These are phyloP conservation scores for Inga laurina DNA, from an alignment of 306 rosid species.

Conservation along the genomic window DNA sequence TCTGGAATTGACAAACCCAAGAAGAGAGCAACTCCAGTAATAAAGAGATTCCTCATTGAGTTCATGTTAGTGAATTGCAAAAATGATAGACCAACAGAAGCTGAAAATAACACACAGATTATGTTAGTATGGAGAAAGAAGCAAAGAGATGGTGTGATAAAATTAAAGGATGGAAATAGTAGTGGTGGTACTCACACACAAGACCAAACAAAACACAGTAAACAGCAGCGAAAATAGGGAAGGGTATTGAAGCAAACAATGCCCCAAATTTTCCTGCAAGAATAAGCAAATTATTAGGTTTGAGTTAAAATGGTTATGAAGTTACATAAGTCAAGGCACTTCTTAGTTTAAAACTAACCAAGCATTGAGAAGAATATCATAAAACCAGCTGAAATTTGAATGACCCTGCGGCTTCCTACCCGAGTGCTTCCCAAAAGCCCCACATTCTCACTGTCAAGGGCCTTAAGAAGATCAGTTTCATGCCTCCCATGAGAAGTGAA, in stretches of 20 bases:
- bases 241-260: slow-evolving; percentile 93
- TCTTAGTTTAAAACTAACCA: slow-evolving; percentile 50
- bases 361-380: slow-evolving; percentile 97
- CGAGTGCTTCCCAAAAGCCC: slow-evolving; percentile 99
- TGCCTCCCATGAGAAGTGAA: slow-evolving; percentile 14
- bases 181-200: slow-evolving; percentile 63
- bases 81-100: slow-evolving; percentile 97
- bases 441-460: slow-evolving; percentile 77
- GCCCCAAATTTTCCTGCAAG: slow-evolving; percentile 97
- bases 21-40: slow-evolving; percentile 82
- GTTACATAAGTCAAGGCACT: neutral
- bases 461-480: slow-evolving; percentile 17
- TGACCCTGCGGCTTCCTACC: slow-evolving; percentile 95
- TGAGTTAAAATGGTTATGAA: neutral
- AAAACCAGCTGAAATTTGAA: slow-evolving; percentile 97
- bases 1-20: slow-evolving; percentile 89
- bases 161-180: slow-evolving; percentile 5
- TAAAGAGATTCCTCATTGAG: slow-evolving; percentile 94
- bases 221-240: slow-evolving; percentile 86
- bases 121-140: slow-evolving; percentile 25
- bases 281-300: neutral
- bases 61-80: slow-evolving; percentile 99
- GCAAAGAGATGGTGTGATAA: neutral
- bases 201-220: slow-evolving; percentile 96
- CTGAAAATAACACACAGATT: slow-evolving; percentile 45